Percentiles rank a stretch among this genome's conserved stretches.
Conservation (phyloP, 331 rosid species). For the Spiraea crenata region DNA sequence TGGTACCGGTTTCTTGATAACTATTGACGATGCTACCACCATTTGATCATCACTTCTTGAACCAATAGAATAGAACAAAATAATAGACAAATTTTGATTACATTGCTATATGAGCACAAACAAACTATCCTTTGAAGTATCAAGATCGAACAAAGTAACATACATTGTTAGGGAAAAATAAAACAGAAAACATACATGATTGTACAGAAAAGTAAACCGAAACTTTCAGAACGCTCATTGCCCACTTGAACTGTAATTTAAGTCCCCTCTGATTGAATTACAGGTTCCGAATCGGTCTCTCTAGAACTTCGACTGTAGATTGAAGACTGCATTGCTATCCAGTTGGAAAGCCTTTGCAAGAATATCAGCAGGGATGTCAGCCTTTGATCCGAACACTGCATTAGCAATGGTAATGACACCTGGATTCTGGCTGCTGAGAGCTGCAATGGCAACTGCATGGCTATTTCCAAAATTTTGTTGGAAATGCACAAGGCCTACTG, state of each 20-base stretch:
- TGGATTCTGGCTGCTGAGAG: slow-evolving; percentile 37
- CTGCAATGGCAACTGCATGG: slow-evolving; percentile 23
- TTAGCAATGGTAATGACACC: slow-evolving; percentile 31
- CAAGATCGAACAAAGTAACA: background rate
- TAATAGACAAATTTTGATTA: background rate
- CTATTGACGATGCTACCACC: no score
- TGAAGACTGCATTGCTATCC: background rate
- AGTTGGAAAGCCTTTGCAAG: slow-evolving; percentile 32
- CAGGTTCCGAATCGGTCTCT: background rate
- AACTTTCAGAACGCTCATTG: background rate
- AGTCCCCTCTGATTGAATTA: background rate
- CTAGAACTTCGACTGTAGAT: slow-evolving; percentile 53
- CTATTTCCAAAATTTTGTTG: slow-evolving; percentile 30
- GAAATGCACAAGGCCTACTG: slow-evolving; percentile 31
- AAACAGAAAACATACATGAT: background rate
- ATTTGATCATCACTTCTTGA: no score
- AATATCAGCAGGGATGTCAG: slow-evolving; percentile 11
- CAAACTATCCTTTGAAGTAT: background rate
- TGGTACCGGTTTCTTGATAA: no score
- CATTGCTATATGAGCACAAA: background rate
- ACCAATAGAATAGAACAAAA: background rate
- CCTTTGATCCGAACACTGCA: slow-evolving; percentile 32
- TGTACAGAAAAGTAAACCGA: background rate
- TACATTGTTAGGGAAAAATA: background rate
- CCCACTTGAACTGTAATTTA: background rate